Percentiles rank a stretch among this genome's conserved stretches.
phyloP scores from a whole-genome alignment of 495 filamentous ascomycete genomes.

The Aspergillus sclerotioniger region DNA sequence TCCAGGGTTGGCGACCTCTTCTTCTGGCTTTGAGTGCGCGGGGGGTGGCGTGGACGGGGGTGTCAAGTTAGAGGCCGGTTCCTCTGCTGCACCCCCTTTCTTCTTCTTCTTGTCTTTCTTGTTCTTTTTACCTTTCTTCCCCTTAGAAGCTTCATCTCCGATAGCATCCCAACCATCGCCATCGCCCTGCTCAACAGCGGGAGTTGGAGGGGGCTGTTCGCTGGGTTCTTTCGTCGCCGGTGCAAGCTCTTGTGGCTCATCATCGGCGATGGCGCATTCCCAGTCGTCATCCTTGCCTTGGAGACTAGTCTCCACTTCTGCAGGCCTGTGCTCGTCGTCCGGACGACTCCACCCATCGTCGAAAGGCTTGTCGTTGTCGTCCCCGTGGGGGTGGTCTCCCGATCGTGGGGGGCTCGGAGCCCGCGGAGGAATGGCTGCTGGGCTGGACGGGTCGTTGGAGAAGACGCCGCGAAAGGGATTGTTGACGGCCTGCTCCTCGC shows the following conservation, averaged over 20 bases:
- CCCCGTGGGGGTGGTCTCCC: not conserved
- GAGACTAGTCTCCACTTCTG: not conserved
- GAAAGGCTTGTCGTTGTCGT: not conserved
- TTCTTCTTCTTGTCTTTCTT: slow-evolving; percentile 32
- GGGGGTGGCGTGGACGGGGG: slow-evolving; percentile 43
- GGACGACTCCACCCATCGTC: not conserved
- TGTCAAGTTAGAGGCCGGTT: slow-evolving; percentile 31
- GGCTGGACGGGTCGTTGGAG: slow-evolving; percentile 4
- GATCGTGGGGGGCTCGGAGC: not conserved
- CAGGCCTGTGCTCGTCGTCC: not conserved
- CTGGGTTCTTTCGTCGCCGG: slow-evolving; percentile 1
- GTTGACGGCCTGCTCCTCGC: slow-evolving; percentile 11
- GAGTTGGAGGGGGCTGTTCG: slow-evolving; percentile 4
- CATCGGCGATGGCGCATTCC: not conserved
- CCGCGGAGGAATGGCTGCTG: slow-evolving; percentile 2
- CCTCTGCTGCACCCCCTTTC: slow-evolving; percentile 15
- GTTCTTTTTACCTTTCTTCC: slow-evolving; percentile 24
- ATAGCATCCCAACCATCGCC: slow-evolving; percentile 10
- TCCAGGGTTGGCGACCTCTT: slow-evolving; percentile 9
- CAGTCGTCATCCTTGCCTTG: slow-evolving; percentile 6
- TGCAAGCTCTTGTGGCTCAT: slow-evolving; percentile 1
- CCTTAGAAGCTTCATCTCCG: slow-evolving; percentile 12
- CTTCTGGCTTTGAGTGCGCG: slow-evolving; percentile 11
- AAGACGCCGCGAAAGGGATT: slow-evolving; percentile 23
- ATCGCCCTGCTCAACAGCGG: slow-evolving; percentile 4